These are phyloP conservation scores for Triadica sebifera DNA, from an alignment of 345 rosid species.

Conservation along the genomic window DNA sequence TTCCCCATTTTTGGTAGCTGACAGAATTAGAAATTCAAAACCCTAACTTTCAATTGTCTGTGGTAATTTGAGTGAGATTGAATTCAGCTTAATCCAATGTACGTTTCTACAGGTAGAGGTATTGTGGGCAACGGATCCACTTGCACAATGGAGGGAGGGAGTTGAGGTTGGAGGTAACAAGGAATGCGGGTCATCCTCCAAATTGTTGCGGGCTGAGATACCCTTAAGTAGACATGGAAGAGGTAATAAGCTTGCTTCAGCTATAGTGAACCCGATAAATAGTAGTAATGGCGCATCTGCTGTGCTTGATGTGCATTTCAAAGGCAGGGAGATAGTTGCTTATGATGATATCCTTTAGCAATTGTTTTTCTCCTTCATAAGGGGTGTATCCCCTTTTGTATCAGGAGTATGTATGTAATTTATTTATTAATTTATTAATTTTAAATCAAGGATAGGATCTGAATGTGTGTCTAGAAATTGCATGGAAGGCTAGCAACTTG, in stretches of 20 bases:
- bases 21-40: not conserved
- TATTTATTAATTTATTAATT: not conserved
- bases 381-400: not conserved
- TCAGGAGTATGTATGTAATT: not conserved
- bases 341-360: conserved; percentile 74
- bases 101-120: conserved; percentile 54
- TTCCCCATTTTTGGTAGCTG: not conserved
- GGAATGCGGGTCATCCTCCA: conserved; percentile 47
- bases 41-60: not conserved
- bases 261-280: conserved; percentile 58
- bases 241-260: conserved; percentile 67
- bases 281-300: conserved; percentile 10
- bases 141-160: conserved; percentile 72
- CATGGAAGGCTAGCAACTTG: conserved; percentile 9
- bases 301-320: conserved; percentile 39
- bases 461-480: not conserved
- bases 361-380: not conserved
- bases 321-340: conserved; percentile 64
- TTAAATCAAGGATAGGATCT: not conserved
- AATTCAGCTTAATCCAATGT: not conserved
- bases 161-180: conserved; percentile 40
- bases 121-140: conserved; percentile 73
- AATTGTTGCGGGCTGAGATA: conserved; percentile 63
- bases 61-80: too few species aligned
- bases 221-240: conserved; percentile 77